These are phyloP conservation scores for Alopecurus myosuroides DNA, from an alignment of 176 grass and related monocot genomes.

Conservation along the genomic window DNA sequence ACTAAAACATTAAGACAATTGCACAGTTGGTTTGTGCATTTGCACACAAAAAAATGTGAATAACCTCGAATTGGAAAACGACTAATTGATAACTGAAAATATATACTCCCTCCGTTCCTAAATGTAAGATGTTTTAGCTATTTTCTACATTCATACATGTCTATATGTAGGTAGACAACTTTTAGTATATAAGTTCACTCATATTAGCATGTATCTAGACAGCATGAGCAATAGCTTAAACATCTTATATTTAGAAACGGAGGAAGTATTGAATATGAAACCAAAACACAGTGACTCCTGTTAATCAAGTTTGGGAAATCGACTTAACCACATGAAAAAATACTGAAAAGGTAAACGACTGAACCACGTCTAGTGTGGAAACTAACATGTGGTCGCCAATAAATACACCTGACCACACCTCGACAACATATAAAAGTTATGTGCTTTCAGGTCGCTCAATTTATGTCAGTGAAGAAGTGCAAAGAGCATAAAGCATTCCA, in stretches of 20 bases:
- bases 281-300: background rate
- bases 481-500: background rate
- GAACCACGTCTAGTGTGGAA: background rate
- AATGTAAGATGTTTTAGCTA: too few relatives aligned
- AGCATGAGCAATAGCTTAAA: too few relatives aligned
- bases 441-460: background rate
- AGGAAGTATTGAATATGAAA: conserved; percentile 1
- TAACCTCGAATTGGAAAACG: background rate
- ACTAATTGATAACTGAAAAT: background rate
- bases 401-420: background rate
- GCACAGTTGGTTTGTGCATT: background rate
- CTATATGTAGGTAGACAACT: too few relatives aligned
- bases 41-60: background rate
- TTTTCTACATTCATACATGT: too few relatives aligned
- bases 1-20: background rate
- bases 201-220: too few relatives aligned
- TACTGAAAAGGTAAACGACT: background rate
- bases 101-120: too few relatives aligned
- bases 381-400: background rate
- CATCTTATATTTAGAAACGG: too few relatives aligned
- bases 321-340: background rate
- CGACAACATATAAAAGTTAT: background rate
- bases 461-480: background rate
- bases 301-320: background rate
- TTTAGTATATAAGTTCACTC: too few relatives aligned